These are phyloP conservation scores for Ricinus communis DNA, from an alignment of 345 rosid species.

Conservation along the genomic window DNA sequence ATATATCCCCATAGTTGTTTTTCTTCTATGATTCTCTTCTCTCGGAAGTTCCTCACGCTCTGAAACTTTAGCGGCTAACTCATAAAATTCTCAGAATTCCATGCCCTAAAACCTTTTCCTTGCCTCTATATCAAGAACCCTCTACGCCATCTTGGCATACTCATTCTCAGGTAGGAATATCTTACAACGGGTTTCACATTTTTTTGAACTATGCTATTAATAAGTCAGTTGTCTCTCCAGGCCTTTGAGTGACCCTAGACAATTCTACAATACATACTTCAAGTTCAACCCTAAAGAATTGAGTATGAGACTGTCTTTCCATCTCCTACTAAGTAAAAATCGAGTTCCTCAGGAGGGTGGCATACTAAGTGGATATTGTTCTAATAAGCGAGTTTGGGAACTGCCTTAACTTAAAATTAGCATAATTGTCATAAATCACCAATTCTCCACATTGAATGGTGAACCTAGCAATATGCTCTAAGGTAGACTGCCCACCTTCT, in stretches of 20 bases:
- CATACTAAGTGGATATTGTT: too few relatives aligned
- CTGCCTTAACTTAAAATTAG: too few relatives aligned
- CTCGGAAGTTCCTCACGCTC: not conserved
- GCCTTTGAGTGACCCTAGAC: not conserved
- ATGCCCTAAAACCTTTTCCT: not conserved
- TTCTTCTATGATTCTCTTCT: not conserved
- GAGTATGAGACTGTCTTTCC: too few relatives aligned
- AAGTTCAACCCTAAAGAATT: too few relatives aligned
- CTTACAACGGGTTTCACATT: not conserved
- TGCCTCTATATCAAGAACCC: not conserved
- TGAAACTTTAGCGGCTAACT: not conserved
- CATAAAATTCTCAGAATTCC: not conserved
- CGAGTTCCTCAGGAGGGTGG: too few relatives aligned
- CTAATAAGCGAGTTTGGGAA: too few relatives aligned
- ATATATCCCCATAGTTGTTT: not conserved
- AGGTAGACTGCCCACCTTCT: too few relatives aligned
- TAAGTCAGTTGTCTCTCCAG: not conserved
- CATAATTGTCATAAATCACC: too few relatives aligned
- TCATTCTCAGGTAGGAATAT: not conserved
- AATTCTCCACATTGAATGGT: too few relatives aligned
- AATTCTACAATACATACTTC: not conserved
- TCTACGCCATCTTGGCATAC: not conserved
- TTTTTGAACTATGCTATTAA: not conserved
- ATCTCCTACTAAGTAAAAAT: too few relatives aligned
- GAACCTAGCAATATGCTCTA: too few relatives aligned